Evolutionary conservation across 2,329 filamentous ascomycete genomes (phyloP).

Genomic region (Paecilomyces niveus): DNA sequence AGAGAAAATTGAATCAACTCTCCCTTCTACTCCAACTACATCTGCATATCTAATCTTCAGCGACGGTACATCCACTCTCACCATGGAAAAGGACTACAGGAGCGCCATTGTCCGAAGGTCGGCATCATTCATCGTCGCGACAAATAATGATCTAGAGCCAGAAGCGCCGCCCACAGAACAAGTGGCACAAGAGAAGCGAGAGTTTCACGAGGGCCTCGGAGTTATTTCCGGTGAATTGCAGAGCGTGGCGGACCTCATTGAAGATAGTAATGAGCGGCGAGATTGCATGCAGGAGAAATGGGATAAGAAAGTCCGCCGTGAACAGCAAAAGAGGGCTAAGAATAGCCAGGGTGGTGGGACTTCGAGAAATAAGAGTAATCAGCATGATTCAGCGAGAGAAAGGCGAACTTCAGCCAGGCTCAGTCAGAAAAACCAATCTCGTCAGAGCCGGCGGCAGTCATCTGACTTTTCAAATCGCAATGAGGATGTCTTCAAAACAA

Average conservation of each 20-base stretch:
- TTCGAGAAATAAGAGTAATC: conserved; percentile 8
- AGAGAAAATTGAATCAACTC: conserved; percentile 18
- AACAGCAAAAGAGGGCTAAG: conserved; percentile 6
- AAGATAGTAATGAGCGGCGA: conserved; percentile 27
- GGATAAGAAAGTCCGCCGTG: conserved; percentile 19
- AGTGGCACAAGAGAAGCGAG: conserved; percentile 10
- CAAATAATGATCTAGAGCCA: conserved; percentile 46
- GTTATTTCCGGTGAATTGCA: conserved; percentile 9
- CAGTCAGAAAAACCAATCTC: not conserved
- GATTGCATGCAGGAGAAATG: conserved; percentile 33
- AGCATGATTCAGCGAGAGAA: conserved; percentile 4
- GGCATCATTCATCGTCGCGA: conserved; percentile 47
- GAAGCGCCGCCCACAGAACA: conserved; percentile 10
- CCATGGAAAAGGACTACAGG: conserved; percentile 51
- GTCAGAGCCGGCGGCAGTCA: not conserved
- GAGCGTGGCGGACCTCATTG: conserved; percentile 19
- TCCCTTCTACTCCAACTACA: conserved; percentile 39
- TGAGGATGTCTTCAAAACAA: conserved; percentile 5
- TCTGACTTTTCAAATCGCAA: not conserved
- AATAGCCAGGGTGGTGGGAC: not conserved
- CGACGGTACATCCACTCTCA: conserved; percentile 39
- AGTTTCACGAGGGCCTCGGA: conserved; percentile 12
- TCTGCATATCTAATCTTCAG: conserved; percentile 53
- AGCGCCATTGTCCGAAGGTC: conserved; percentile 40
- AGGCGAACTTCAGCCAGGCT: not conserved